Base-by-base conservation (phyloP, 306 rosid species). In the Vachellia collinsii region DNA sequence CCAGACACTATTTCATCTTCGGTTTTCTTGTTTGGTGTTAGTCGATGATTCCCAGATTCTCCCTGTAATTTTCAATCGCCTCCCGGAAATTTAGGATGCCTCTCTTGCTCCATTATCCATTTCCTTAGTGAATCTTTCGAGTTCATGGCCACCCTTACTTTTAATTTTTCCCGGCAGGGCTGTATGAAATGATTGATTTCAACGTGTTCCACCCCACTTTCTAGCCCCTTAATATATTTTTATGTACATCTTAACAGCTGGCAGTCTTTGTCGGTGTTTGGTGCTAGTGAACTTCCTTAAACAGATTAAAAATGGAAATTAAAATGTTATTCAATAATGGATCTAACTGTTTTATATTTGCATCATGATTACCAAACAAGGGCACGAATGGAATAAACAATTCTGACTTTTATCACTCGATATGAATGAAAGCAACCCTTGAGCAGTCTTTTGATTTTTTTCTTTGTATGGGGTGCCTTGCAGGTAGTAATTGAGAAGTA, bases 401-500 rank as follows among this genome's bases (percentile, higher is more conserved):
- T 69, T 42, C 11, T n/a, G 16, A 61, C 66, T 69, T 73, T 46
- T 50, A 59, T 11, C 68, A 4, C 39, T 7, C 48, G n/a, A 9
- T 11, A 12, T 3, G 5, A 36, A 37, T 19, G 72, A 50, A 71
- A 17, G 61, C 25, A 48, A 77, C 58, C 42, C 3, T 58, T 50
- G 61, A 44, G 46, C 59, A 42, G 22, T 79, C 29, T 76, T n/a
- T 44, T 80, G 59, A 65, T 16, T 54, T 80, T 80, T 29, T 77
- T 80, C 13, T 29, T 38, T 37, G 4, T 72, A 79, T 51, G 22
- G 59, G 66, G n/a, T 72, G 19, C 50, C 23, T 80, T 87, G 81
- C 75, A 88, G 90, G 87, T 85, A 8, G 66, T 88, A 53, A 83
- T 88, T 62, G 86, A 85, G 70, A 81, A 80, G 73, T 85, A 83